Conservation (phyloP, 192 early-diverging fungal genomes). For the Backusella mclennaniae region DNA sequence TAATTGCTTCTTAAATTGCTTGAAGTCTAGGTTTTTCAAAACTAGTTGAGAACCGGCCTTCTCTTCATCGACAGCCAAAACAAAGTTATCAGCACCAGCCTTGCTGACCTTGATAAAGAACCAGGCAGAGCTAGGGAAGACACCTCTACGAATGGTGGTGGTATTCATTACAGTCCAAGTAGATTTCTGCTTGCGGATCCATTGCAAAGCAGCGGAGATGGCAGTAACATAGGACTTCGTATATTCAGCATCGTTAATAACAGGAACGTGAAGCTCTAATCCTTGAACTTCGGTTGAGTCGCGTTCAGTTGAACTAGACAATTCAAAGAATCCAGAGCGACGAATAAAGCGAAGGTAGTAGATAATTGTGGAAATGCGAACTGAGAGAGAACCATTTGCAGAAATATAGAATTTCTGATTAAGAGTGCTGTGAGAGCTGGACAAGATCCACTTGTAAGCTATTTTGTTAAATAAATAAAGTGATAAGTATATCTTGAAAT, state of each 20-base stretch:
- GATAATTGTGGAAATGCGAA: constrained; percentile 10
- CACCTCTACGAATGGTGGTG: constrained; percentile 16
- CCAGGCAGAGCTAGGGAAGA: constrained; percentile 21
- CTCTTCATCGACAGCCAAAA: constrained; percentile 10
- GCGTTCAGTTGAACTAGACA: not conserved
- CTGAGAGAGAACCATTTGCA: constrained; percentile 12
- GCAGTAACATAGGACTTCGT: not conserved
- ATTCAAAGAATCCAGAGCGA: not conserved
- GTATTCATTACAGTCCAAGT: constrained; percentile 6
- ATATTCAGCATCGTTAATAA: constrained; percentile 6
- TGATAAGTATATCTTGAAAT: not conserved
- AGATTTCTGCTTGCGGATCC: not conserved
- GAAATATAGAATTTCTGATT: constrained; percentile 20
- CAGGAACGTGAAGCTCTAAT: constrained; percentile 16
- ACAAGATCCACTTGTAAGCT: constrained; percentile 16
- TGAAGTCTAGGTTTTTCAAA: constrained; percentile 15
- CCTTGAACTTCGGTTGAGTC: not conserved
- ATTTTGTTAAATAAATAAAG: not conserved
- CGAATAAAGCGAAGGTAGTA: constrained; percentile 22
- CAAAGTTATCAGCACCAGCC: constrained; percentile 11
- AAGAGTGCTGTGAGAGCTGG: not conserved
- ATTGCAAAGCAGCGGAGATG: not conserved
- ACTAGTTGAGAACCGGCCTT: constrained; percentile 14
- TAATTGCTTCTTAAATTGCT: constrained; percentile 18
- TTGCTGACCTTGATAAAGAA: constrained; percentile 30